Base-by-base conservation (phyloP, 148 eudicot species). In the Oxyria digyna region DNA sequence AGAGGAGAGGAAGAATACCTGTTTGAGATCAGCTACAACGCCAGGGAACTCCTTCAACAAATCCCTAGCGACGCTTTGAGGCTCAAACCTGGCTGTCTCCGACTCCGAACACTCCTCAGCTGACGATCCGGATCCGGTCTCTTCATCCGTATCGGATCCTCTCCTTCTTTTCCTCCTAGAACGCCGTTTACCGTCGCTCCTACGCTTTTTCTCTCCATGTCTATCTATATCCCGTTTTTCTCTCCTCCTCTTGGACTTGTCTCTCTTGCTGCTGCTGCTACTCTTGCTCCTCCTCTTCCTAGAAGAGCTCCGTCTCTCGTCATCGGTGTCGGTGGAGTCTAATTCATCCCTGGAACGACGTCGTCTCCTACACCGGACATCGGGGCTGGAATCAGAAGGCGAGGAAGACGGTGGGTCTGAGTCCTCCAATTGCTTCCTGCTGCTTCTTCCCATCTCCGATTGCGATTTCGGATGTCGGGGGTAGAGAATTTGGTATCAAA, bases 21-120 rank as follows among this genome's bases (percentile, higher is more conserved):
- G 82, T 50, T 76, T 79, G 48, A 93, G 85, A 82, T 93, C 98
- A 26, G 67, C 78, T 62, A 87, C 70, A 69, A 93, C 95, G 6
- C 79, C 85, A 31, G 98, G 95, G 71, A 93, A 93, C 72, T 89
- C 86, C 65, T 77, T 62, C 42, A 88, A 52, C 41, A 93, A 67
- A 76, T 42, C 76, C 74, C 76, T 79, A 74, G 79, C 81, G 21
- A 88, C 87, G 31, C 62, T 71, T 70, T 75, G 79, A 0, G 88
- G 82, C 35, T 71, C 81, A 21, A 29, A 18, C 12, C 42, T 23
- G 27, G 67, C 62, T 37, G 1, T 8, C 21, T 62, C 68, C 6
- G 74, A 64, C 55, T 81, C 78, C 6, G 77, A 75, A 73, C n/a
- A 78, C 1, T 78, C 77, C 20, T 73, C 64, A 21, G 31, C 77